Conservation (phyloP, 768 basidiomycete species). For the Termitomyces sp. region DNA sequence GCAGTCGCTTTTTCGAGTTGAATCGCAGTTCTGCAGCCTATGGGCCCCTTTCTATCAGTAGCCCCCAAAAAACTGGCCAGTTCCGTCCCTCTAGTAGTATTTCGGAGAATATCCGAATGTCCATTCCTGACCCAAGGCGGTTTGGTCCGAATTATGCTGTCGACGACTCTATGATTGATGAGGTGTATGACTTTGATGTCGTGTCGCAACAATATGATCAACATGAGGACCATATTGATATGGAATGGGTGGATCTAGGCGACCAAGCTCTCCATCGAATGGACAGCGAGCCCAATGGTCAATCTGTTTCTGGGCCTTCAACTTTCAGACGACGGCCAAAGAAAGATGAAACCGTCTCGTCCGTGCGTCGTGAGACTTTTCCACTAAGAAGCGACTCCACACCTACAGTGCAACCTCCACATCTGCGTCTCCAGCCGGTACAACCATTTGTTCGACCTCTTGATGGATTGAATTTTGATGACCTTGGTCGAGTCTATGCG, state of each 20-base stretch:
- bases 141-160: constrained; percentile 51
- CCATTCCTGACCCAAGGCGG: constrained; percentile 46
- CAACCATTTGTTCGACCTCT: constrained; percentile 74
- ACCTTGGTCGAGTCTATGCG: constrained; percentile 59
- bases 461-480: constrained; percentile 61
- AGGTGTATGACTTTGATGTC: constrained; percentile 33
- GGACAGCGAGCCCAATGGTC: constrained; percentile 31
- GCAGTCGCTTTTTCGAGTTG: constrained; percentile 69
- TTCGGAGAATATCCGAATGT: constrained; percentile 28
- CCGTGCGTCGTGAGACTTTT: constrained; percentile 54
- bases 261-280: constrained; percentile 36
- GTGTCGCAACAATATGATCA: constrained; percentile 17
- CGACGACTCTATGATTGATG: constrained; percentile 23
- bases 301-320: constrained; percentile 27
- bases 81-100: constrained; percentile 29
- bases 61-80: constrained; percentile 48
- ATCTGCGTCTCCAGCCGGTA: constrained; percentile 60
- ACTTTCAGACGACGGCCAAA: constrained; percentile 31
- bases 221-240: constrained; percentile 22
- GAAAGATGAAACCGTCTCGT: constrained; percentile 26
- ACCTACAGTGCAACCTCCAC: constrained; percentile 50
- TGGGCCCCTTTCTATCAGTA: constrained; percentile 57
- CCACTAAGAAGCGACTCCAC: constrained; percentile 43
- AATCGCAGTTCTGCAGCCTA: constrained; percentile 52
- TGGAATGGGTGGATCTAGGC: constrained; percentile 59